phyloP scores from a whole-genome alignment of 305 asterid species.

The Fraxinus latifolia region DNA sequence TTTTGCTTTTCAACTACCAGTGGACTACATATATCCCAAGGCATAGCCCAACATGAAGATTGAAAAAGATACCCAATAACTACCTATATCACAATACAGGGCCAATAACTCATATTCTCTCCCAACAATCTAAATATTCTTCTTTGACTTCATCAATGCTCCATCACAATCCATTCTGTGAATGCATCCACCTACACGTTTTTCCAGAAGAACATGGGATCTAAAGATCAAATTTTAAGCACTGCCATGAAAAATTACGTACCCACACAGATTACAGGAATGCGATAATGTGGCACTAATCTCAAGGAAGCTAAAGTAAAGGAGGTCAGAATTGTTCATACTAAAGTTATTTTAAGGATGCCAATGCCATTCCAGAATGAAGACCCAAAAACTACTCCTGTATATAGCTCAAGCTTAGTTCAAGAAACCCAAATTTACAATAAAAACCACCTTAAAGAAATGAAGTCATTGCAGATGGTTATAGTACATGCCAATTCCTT shows the following conservation, averaged over 20 bases:
- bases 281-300: not conserved
- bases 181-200: not conserved
- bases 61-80: not conserved
- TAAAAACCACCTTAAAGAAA: not conserved
- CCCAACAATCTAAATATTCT: not conserved
- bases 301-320: not conserved
- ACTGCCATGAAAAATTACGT: not conserved
- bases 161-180: not conserved
- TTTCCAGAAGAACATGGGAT: not conserved
- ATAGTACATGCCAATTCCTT: not conserved
- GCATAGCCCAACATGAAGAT: not conserved
- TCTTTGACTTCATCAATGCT: not conserved
- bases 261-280: not conserved
- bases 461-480: not conserved
- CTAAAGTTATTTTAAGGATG: not conserved
- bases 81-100: not conserved
- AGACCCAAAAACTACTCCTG: not conserved
- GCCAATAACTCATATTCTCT: not conserved
- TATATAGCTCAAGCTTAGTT: not conserved
- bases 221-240: not conserved
- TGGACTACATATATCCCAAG: not conserved
- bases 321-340: not conserved
- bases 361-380: not conserved
- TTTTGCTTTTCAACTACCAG: not conserved
- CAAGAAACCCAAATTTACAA: not conserved